Evolutionary conservation across 257 asterid genomes (phyloP), one percentile per base, ranked within the genome.

Genomic region (Sherardia arvensis): DNA sequence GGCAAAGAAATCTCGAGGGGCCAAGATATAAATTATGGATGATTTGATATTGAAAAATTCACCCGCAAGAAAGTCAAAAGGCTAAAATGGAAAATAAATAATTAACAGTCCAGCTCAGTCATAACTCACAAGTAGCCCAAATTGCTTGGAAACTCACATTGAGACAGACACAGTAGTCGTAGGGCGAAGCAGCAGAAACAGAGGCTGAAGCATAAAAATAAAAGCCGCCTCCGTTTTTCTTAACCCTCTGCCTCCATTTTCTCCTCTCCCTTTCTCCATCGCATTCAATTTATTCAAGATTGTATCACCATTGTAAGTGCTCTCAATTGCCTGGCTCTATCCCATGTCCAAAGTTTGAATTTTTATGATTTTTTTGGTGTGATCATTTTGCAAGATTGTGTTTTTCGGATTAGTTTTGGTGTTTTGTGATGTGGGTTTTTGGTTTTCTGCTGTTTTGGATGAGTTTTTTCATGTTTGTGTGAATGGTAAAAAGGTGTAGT

Each of bases 141-240:
- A 67, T 74, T 73, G 84, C 79, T 81, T 59, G 94, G 93, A 80
- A 78, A 69, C 81, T 63, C 69, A 38, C 18, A 1, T 10, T 4
- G 17, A 1, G 7, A 32, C 20, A 43, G 51, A 1, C 34, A 32
- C 20, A 43, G 51, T 33, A 20, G 30, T 53, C 53, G 59, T 81
- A 76, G 82, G 85, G 75, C 77, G 87, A 70, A 71, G 69, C 73
- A 62, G 32, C 21, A 26, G 26, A 27, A 64, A 59, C 40, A 54
- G 38, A 54, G 43, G 69, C 53, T 49, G 65, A 73, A 49, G 67
- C 49, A n/a, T n/a, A 54, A 22, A 66, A 64, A 66, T 15, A 53
- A 84, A 81, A 87, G 89, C 94, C 62, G 78, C 80, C 67, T 0
- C 47, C 63, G 47, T 38, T 38, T 56, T 28, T 59, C 4, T 74